These are phyloP conservation scores for Azolla pinnata DNA, from an alignment of 75 land plant genomes.

Conservation along the genomic window DNA sequence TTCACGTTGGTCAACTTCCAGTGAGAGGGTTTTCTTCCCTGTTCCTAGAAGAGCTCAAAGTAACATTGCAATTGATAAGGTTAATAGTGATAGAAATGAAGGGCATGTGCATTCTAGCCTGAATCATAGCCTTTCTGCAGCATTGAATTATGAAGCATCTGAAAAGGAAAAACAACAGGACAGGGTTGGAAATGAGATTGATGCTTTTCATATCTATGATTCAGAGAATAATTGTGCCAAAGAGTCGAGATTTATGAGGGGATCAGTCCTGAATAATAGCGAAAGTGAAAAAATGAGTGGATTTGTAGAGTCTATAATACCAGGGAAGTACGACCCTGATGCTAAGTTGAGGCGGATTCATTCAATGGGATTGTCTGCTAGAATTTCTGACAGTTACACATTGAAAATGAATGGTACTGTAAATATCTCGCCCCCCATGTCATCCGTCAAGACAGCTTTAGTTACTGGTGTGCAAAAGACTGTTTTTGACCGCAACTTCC, in stretches of 20 bases:
- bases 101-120: too few species aligned
- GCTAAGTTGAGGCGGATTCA: slow-evolving; percentile 34
- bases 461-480: slow-evolving; percentile 34
- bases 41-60: too few species aligned
- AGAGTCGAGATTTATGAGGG: not conserved
- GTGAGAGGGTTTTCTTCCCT: too few species aligned
- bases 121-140: too few species aligned
- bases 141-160: slow-evolving; percentile 15
- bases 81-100: too few species aligned
- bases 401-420: slow-evolving; percentile 7
- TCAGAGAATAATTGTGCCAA: not conserved
- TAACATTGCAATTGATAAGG: too few species aligned
- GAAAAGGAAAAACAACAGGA: not conserved
- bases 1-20: slow-evolving; percentile 24
- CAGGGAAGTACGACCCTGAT: slow-evolving; percentile 32
- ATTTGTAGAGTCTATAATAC: too few species aligned
- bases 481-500: slow-evolving; percentile 70
- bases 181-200: not conserved
- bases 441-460: slow-evolving; percentile 17
- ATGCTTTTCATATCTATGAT: not conserved
- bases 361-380: slow-evolving; percentile 38
- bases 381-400: slow-evolving; percentile 29
- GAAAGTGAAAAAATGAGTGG: too few species aligned
- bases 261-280: slow-evolving; percentile 7
- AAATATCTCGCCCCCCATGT: slow-evolving; percentile 21